Conservation (phyloP, 495 filamentous ascomycete species). For the Lasiosphaeriaceae sp. region DNA sequence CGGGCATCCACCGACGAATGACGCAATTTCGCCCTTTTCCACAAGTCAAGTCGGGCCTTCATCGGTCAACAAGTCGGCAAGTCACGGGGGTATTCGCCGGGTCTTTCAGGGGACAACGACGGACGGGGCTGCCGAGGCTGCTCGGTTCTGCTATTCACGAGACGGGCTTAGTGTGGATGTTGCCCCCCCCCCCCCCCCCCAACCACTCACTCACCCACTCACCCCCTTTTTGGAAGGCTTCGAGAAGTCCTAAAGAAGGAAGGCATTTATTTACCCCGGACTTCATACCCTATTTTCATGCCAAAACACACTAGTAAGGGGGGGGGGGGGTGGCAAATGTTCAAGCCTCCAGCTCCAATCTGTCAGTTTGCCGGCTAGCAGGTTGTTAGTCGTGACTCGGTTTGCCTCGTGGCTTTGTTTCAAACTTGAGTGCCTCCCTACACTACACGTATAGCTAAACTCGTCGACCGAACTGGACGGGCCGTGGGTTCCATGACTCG, state of each 20-base stretch:
- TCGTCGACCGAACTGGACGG: no score
- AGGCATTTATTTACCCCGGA: not conserved
- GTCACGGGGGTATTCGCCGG: not conserved
- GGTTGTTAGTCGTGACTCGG: no score
- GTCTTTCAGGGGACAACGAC: not conserved
- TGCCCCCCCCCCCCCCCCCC: not conserved
- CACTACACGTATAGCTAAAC: no score
- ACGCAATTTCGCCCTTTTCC: not conserved
- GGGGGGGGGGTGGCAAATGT: no score
- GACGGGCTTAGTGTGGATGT: not conserved
- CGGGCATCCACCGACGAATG: not conserved
- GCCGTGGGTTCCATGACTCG: no score
- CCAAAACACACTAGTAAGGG: not conserved
- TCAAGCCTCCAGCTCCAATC: no score
- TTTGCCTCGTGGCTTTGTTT: no score
- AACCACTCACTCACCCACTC: no score
- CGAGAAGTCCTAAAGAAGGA: not conserved
- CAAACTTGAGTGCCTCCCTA: no score
- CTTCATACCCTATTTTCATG: not conserved
- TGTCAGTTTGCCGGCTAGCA: no score
- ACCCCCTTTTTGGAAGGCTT: not conserved
- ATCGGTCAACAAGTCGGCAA: not conserved
- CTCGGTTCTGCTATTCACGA: not conserved
- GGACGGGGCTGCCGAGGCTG: not conserved
- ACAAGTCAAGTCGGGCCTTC: not conserved